Evolutionary conservation across 176 grass and related monocot species (phyloP).

Genomic region (Elaeis guineensis): DNA sequence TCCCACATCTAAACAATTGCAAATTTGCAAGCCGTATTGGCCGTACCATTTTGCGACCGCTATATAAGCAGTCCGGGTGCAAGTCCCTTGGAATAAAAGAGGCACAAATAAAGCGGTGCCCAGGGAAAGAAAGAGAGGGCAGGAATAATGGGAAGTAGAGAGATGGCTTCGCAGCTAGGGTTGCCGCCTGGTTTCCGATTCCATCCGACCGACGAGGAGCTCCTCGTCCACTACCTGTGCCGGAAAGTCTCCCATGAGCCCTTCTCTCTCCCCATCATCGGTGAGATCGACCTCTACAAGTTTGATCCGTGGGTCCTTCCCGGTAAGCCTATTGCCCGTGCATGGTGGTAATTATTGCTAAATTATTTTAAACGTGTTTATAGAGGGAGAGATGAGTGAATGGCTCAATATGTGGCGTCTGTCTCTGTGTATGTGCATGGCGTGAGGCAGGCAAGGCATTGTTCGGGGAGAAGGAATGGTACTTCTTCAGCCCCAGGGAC

Average conservation of each 20-base stretch:
- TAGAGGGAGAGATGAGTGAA: too few species aligned
- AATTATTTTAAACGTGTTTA: too few species aligned
- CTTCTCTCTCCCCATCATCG: neutral
- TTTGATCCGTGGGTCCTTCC: slow-evolving; percentile 1
- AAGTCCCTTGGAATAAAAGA: too few species aligned
- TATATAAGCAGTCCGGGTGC: too few species aligned
- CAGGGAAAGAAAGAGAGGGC: too few species aligned
- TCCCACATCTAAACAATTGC: too few species aligned
- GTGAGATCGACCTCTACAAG: slow-evolving; percentile 1
- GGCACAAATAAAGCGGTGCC: too few species aligned
- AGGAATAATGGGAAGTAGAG: too few species aligned
- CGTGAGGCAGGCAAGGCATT: neutral
- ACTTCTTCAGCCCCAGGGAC: neutral
- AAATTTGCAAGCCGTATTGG: too few species aligned
- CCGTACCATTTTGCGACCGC: too few species aligned
- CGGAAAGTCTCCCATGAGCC: neutral
- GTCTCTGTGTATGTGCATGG: neutral
- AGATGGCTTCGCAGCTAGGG: neutral
- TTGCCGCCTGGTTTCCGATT: slow-evolving; percentile 1
- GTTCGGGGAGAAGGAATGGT: neutral
- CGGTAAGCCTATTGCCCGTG: neutral
- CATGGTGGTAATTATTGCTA: too few species aligned
- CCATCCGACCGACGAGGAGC: neutral
- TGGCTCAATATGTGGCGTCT: too few species aligned
- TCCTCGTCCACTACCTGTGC: slow-evolving; percentile 3